Percentiles rank a stretch among this genome's conserved stretches.
Evolutionary conservation across 805 yeast species (phyloP).

Genomic region (Candida loeiensis): DNA sequence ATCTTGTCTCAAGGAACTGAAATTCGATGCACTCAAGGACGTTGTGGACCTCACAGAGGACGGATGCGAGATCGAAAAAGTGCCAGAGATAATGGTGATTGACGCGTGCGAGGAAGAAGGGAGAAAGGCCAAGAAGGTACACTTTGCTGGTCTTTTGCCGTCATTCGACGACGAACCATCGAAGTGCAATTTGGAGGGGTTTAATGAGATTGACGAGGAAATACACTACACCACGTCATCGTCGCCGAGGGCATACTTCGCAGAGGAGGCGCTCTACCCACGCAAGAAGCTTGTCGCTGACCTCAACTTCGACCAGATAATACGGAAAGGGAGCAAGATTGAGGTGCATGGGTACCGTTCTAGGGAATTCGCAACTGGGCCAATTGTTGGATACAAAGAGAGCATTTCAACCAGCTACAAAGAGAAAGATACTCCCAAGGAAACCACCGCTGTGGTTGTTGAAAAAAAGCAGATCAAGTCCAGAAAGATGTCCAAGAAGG

Average conservation of each 20-base stretch:
- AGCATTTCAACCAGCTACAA: too few relatives aligned
- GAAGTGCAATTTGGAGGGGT: constrained; percentile 4
- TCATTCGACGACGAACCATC: constrained; percentile 16
- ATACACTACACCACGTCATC: constrained; percentile 23
- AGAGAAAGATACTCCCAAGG: too few relatives aligned
- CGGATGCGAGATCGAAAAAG: constrained; percentile 9
- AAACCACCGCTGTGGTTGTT: not conserved
- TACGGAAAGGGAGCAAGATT: constrained; percentile 17
- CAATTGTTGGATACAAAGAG: too few relatives aligned
- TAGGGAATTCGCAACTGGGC: too few relatives aligned
- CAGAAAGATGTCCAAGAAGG: not conserved
- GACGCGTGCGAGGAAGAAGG: constrained; percentile 19
- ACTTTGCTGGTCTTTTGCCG: constrained; percentile 13
- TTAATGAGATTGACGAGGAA: constrained; percentile 6
- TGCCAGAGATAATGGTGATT: constrained; percentile 19
- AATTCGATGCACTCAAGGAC: constrained; percentile 7
- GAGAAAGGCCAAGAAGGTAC: constrained; percentile 8
- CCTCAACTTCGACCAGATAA: constrained; percentile 27
- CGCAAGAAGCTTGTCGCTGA: constrained; percentile 29
- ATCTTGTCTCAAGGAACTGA: not conserved
- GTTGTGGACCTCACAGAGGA: constrained; percentile 15
- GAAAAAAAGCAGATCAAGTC: not conserved
- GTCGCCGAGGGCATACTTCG: constrained; percentile 26
- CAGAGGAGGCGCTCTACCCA: constrained; percentile 19
- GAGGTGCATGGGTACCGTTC: not conserved